A percentile compares a stretch with the other conserved stretches of the same genome.
These are phyloP conservation scores for Ogataea degrootiae DNA, from an alignment of 805 yeast genomes.

Conservation along the genomic window DNA sequence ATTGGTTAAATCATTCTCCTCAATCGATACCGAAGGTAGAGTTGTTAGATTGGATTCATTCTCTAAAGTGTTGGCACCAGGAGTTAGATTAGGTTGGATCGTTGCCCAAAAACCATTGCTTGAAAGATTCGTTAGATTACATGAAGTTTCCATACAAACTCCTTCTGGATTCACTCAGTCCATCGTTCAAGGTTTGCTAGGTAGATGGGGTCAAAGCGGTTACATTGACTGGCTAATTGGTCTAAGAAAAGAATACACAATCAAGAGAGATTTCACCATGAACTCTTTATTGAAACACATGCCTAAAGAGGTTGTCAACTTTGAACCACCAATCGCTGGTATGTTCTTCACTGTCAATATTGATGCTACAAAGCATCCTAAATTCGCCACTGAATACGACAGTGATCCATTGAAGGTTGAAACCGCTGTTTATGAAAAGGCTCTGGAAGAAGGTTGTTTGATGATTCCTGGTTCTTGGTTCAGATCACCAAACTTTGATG, in stretches of 20 bases:
- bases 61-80: slow-evolving; percentile 91
- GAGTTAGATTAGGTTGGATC: slow-evolving; percentile 85
- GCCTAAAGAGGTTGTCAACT: slow-evolving; percentile 40
- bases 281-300: slow-evolving; percentile 63
- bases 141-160: slow-evolving; percentile 77
- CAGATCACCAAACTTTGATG: slow-evolving; percentile 46
- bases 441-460: slow-evolving; percentile 55
- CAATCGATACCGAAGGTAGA: slow-evolving; percentile 81
- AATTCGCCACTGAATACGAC: slow-evolving; percentile 50
- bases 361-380: slow-evolving; percentile 79
- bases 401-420: slow-evolving; percentile 64
- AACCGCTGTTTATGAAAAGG: slow-evolving; percentile 54
- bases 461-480: slow-evolving; percentile 87
- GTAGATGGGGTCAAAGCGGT: slow-evolving; percentile 87
- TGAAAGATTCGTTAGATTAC: slow-evolving; percentile 64
- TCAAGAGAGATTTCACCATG: slow-evolving; percentile 81
- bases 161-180: slow-evolving; percentile 81
- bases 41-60: slow-evolving; percentile 85
- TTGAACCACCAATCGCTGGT: slow-evolving; percentile 72
- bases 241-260: slow-evolving; percentile 74
- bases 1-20: slow-evolving; percentile 70
- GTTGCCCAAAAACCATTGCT: slow-evolving; percentile 62
- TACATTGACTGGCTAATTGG: slow-evolving; percentile 87
- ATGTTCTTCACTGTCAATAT: slow-evolving; percentile 76
- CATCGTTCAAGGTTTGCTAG: slow-evolving; percentile 61